A percentile compares a stretch with the other conserved stretches of the same genome.
phyloP scores from a whole-genome alignment of 352 stramenopile species.

The Globisporangium parvum region DNA sequence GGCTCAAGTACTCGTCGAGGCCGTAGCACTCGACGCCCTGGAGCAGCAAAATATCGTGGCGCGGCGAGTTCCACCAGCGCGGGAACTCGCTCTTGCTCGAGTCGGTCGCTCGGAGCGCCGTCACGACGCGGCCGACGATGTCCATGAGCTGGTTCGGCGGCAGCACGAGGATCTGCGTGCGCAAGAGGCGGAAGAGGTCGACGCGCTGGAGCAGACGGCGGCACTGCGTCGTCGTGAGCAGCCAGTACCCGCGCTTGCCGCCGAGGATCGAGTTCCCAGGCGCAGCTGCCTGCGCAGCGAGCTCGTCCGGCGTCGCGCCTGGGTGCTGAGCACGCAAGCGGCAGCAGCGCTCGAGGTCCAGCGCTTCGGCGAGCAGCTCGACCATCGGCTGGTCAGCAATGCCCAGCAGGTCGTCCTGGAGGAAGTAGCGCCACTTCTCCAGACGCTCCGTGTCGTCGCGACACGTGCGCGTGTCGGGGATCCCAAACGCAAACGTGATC shows the following conservation, averaged over 20 bases:
- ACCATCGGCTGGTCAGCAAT: conserved; percentile 33
- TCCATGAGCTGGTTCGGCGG: conserved; percentile 53
- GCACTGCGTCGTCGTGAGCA: conserved; percentile 49
- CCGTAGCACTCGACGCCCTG: conserved; percentile 82
- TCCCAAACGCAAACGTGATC: conserved; percentile 67
- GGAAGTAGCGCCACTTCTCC: conserved; percentile 82
- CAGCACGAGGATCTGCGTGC: conserved; percentile 61
- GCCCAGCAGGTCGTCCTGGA: conserved; percentile 42
- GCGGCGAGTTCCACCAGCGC: conserved; percentile 67
- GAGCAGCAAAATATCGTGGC: conserved; percentile 74
- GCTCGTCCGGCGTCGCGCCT: neutral
- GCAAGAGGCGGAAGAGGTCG: conserved; percentile 72
- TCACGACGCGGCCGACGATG: conserved; percentile 48
- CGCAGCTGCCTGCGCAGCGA: conserved; percentile 4
- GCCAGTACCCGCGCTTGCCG: conserved; percentile 53
- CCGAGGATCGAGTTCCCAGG: conserved; percentile 47
- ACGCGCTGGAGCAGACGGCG: conserved; percentile 69
- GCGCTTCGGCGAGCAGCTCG: conserved; percentile 45
- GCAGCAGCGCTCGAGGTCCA: conserved; percentile 59
- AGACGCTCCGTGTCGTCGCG: conserved; percentile 32
- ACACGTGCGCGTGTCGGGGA: conserved; percentile 65
- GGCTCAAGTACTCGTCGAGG: conserved; percentile 55
- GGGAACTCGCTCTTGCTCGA: conserved; percentile 28
- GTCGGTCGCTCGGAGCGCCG: conserved; percentile 14
- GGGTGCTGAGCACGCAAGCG: conserved; percentile 23